phyloP scores from a whole-genome alignment of 2,329 filamentous ascomycete species.

The Cladosporium oxysporum region DNA sequence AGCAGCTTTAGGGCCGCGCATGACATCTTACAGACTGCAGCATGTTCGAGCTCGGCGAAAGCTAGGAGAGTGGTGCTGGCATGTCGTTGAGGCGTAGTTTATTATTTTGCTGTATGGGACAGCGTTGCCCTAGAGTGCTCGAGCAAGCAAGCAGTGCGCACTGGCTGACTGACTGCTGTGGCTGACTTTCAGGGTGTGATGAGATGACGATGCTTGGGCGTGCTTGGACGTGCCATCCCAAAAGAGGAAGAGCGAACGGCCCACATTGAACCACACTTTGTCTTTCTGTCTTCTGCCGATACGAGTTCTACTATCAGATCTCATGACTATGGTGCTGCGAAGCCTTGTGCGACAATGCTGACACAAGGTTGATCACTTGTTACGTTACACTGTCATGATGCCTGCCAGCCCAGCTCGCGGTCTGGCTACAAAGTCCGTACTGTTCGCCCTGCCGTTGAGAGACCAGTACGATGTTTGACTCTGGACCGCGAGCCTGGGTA shows the following conservation, averaged over 20 bases:
- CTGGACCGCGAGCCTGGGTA: too few relatives aligned
- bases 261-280: not conserved
- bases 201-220: slow-evolving; percentile 4
- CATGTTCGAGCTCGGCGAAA: slow-evolving; percentile 10
- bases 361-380: not conserved
- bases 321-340: not conserved
- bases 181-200: slow-evolving; percentile 6
- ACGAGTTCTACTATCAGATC: not conserved
- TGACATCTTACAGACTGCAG: slow-evolving; percentile 17
- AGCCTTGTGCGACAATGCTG: not conserved
- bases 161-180: slow-evolving; percentile 4
- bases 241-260: slow-evolving; percentile 6
- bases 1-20: slow-evolving; percentile 18
- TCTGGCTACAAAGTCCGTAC: too few relatives aligned
- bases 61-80: not conserved
- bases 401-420: too few relatives aligned
- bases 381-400: not conserved
- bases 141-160: not conserved
- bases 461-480: too few relatives aligned
- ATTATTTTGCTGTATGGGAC: not conserved
- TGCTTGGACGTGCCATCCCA: slow-evolving; percentile 1
- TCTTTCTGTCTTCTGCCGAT: not conserved
- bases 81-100: not conserved
- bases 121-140: slow-evolving; percentile 1
- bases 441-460: too few relatives aligned